Conservation (phyloP, 1,284 basidiomycete species). For the Boletus smithii region DNA sequence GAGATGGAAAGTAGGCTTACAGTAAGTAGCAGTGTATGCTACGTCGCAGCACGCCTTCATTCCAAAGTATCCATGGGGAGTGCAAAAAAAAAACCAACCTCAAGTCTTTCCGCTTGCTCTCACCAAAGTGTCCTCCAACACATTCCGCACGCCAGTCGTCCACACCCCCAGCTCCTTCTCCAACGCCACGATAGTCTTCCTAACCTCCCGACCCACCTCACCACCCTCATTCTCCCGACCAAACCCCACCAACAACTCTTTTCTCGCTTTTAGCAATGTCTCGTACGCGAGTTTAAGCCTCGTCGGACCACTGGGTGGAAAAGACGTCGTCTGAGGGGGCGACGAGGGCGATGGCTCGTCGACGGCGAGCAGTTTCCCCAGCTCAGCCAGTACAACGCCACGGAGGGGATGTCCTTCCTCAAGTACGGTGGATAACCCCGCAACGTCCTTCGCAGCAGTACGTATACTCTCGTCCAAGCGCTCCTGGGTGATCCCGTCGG, state of each 20-base stretch:
- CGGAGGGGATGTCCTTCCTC: slow-evolving; percentile 74
- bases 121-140: slow-evolving; percentile 20
- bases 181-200: slow-evolving; percentile 52
- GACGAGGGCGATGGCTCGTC: slow-evolving; percentile 55
- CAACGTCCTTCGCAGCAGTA: slow-evolving; percentile 53
- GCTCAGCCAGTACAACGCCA: slow-evolving; percentile 72
- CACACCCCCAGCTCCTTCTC: slow-evolving; percentile 71
- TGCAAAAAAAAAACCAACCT: neutral
- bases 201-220: slow-evolving; percentile 52
- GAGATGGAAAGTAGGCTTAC: no score
- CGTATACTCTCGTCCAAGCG: slow-evolving; percentile 61
- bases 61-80: no score
- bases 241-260: slow-evolving; percentile 61
- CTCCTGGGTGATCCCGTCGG: slow-evolving; percentile 41
- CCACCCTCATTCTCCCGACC: slow-evolving; percentile 61
- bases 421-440: slow-evolving; percentile 56
- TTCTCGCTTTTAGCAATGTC: slow-evolving; percentile 57
- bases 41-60: no score
- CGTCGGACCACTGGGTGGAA: slow-evolving; percentile 62
- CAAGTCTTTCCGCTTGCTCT: slow-evolving; percentile 1
- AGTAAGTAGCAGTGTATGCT: no score
- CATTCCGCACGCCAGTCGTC: slow-evolving; percentile 38
- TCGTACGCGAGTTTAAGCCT: slow-evolving; percentile 63
- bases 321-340: slow-evolving; percentile 29
- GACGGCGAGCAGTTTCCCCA: slow-evolving; percentile 77